These are phyloP conservation scores for Actinidia arguta DNA, from an alignment of 179 eudicot species.

Conservation along the genomic window DNA sequence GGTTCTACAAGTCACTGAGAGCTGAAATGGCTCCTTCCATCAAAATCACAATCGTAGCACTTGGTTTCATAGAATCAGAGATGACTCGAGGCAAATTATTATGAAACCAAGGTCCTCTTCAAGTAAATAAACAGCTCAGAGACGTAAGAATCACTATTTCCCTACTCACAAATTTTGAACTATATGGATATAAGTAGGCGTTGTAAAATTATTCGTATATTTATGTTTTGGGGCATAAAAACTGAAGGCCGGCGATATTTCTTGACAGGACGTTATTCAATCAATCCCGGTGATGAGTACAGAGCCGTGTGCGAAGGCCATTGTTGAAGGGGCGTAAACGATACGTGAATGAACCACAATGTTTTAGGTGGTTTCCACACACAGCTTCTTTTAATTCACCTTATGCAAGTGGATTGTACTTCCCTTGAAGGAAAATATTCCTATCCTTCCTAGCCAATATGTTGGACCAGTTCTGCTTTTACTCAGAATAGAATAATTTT, in stretches of 20 bases:
- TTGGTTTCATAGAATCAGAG: conserved; percentile 46
- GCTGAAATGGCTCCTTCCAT: conserved; percentile 38
- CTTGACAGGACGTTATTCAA: background rate
- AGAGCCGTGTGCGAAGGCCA: conserved; percentile 36
- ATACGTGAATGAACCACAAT: conserved; percentile 38
- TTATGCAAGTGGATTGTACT: too few species aligned
- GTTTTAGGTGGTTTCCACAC: conserved; percentile 30
- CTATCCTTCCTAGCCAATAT: too few species aligned
- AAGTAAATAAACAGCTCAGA: conserved; percentile 30
- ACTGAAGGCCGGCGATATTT: background rate
- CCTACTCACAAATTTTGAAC: too few species aligned
- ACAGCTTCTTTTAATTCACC: too few species aligned
- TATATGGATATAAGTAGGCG: too few species aligned
- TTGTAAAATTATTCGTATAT: too few species aligned
- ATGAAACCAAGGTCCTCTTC: conserved; percentile 35
- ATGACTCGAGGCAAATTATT: conserved; percentile 27
- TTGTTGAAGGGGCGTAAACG: conserved; percentile 33
- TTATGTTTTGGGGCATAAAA: too few species aligned
- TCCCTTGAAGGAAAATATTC: too few species aligned
- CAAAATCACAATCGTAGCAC: conserved; percentile 46
- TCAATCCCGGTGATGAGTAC: conserved; percentile 34
- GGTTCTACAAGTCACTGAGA: conserved; percentile 50
- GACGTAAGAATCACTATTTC: conserved; percentile 34
- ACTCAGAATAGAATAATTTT: too few species aligned
- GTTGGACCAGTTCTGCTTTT: too few species aligned